A percentile compares a stretch with the other conserved stretches of the same genome.
Conservation (phyloP, 208 protist genomes). For the Crithidia expoeki region DNA sequence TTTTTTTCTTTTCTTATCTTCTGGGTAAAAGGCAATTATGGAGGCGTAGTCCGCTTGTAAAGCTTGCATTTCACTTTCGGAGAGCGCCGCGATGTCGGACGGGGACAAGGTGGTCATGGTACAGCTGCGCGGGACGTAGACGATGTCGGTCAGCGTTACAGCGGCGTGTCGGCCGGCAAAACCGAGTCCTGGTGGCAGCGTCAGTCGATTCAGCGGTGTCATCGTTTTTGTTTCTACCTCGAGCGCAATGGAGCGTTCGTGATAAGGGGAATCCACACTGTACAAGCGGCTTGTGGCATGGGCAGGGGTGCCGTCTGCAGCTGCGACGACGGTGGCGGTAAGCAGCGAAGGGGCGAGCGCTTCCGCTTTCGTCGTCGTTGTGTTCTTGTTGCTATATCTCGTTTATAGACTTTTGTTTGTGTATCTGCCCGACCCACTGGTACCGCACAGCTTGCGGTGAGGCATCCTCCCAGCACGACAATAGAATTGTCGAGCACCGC, state of each 20-base stretch:
- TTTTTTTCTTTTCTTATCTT: conserved; percentile 14
- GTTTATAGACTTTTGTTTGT: neutral
- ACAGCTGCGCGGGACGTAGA: conserved; percentile 40
- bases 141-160: conserved; percentile 35
- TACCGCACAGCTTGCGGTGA: conserved; percentile 18
- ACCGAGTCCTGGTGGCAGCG: conserved; percentile 21
- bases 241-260: conserved; percentile 26
- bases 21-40: conserved; percentile 27
- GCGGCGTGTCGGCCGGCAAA: conserved; percentile 37
- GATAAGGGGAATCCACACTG: conserved; percentile 15
- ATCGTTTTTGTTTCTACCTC: conserved; percentile 18
- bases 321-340: neutral
- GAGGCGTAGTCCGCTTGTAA: conserved; percentile 25
- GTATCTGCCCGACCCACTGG: conserved; percentile 2
- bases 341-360: no score
- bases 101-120: conserved; percentile 31
- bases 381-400: neutral
- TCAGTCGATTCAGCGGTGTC: conserved; percentile 9
- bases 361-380: neutral
- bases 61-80: neutral
- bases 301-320: neutral
- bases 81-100: conserved; percentile 10
- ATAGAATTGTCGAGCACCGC: conserved; percentile 33
- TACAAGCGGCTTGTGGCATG: neutral
- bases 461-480: conserved; percentile 26